These are phyloP conservation scores for Candida nonsorbophila DNA, from an alignment of 805 yeast species.

Conservation along the genomic window DNA sequence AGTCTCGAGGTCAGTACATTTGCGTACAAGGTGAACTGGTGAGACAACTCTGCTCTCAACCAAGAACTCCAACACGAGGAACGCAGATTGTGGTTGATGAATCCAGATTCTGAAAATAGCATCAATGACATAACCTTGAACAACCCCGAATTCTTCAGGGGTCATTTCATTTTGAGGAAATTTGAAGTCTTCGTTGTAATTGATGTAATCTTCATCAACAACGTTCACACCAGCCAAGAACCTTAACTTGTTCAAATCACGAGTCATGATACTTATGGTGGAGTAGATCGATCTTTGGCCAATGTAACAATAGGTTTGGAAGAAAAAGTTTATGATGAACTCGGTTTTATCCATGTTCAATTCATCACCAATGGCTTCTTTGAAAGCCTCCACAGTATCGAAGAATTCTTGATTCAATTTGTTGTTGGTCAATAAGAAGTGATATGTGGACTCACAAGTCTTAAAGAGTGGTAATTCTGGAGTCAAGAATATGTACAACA, in stretches of 20 bases:
- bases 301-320: conserved; percentile 70
- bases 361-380: conserved; percentile 9
- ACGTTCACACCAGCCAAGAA: conserved; percentile 29
- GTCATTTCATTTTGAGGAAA: conserved; percentile 23
- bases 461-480: conserved; percentile 32
- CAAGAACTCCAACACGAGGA: conserved; percentile 37
- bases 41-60: conserved; percentile 32
- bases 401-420: conserved; percentile 32
- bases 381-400: conserved; percentile 26
- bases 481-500: conserved; percentile 29
- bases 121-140: conserved; percentile 35
- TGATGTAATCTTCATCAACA: conserved; percentile 19
- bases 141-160: conserved; percentile 13
- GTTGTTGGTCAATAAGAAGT: conserved; percentile 36
- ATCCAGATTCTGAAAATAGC: conserved; percentile 38
- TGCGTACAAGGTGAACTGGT: conserved; percentile 20
- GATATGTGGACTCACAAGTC: conserved; percentile 33
- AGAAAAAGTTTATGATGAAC: conserved; percentile 53
- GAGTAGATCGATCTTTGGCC: conserved; percentile 81
- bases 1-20: conserved; percentile 18
- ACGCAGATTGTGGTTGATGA: conserved; percentile 41
- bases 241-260: conserved; percentile 37
- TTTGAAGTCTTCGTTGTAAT: conserved; percentile 21
- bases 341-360: conserved; percentile 18
- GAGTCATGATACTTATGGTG: conserved; percentile 33